phyloP scores from a whole-genome alignment of 768 basidiomycete species.

The Gymnopilus junonius region DNA sequence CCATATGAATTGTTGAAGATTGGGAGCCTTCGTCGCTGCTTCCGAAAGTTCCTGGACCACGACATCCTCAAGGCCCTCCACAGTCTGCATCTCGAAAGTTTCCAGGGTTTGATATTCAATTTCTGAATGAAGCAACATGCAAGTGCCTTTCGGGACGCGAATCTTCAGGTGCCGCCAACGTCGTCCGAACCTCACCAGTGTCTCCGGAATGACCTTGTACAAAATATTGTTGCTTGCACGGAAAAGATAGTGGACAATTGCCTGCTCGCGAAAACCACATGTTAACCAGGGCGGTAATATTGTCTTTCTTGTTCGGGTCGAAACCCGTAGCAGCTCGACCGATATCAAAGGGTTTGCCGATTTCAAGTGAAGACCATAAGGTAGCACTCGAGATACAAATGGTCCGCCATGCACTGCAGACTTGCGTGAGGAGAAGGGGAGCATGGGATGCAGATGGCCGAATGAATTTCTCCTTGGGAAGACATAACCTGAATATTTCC shows the following conservation, averaged over 20 bases:
- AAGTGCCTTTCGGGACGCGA: conserved; percentile 7
- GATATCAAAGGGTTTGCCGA: not conserved
- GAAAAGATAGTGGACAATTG: conserved; percentile 19
- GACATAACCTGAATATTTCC: conserved; percentile 28
- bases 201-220: not conserved
- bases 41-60: conserved; percentile 13
- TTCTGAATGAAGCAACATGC: not conserved
- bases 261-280: conserved; percentile 25
- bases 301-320: not conserved
- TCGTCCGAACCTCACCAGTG: not conserved
- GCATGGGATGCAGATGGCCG: conserved; percentile 12
- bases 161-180: conserved; percentile 22
- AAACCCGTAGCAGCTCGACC: not conserved
- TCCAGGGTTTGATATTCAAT: conserved; percentile 15
- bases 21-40: conserved; percentile 12
- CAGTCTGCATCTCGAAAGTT: conserved; percentile 18
- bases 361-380: conserved; percentile 32
- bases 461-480: conserved; percentile 20
- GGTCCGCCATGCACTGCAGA: conserved; percentile 34
- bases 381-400: conserved; percentile 30
- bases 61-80: conserved; percentile 7
- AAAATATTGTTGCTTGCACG: conserved; percentile 15
- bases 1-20: conserved; percentile 22
- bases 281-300: conserved; percentile 7
- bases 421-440: conserved; percentile 26